Base-by-base conservation (phyloP, 495 filamentous ascomycete genomes). In the Cercophora scortea region DNA sequence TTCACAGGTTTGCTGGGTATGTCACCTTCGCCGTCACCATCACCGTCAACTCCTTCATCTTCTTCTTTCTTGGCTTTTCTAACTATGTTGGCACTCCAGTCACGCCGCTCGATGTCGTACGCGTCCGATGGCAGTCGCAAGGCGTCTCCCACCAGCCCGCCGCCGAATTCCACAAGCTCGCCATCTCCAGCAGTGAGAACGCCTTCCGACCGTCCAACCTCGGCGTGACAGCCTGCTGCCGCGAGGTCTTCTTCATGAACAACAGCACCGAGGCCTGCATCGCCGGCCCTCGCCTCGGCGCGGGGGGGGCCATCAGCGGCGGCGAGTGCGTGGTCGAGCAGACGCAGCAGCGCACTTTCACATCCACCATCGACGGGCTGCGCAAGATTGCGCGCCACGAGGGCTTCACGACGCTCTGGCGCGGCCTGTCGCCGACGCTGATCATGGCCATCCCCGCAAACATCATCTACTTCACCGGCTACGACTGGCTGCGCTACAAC, bases 391-490 rank as follows among this genome's bases (percentile, higher is more conserved):
- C 94, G n/a, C 84, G 89, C 33, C 89, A 97, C 64, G 93, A 98
- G 72, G 93, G 93, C 1, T 56, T 87, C 12, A 79, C 78, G 16
- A 89, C 94, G 8, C 77, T 98, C 46, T 98, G 93, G 93, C 83
- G 93, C 36, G 93, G 93, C 6, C 77, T 98, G 2, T 90, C 87
- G 16, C 90, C 94, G 9, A 98, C 94, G 1, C 69, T 98, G 41
- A 79, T 88, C 59, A 98, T 98, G 93, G 84, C 92, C 3, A 81
- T 98, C 33, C 93, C 93, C 0, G 89, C 82, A 36, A 98, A 98
- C 67, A 91, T 98, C 54, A 97, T 98, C 53, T 98, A 98, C 69
- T 96, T 96, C 60, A 92, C 93, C 34, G 93, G 92, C n/a, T 98
- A 98, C 66, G 93, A 98, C 61, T 93, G 88, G 83, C 70, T 98